phyloP scores from a whole-genome alignment of 345 rosid species.

The Ceriops decandra region DNA sequence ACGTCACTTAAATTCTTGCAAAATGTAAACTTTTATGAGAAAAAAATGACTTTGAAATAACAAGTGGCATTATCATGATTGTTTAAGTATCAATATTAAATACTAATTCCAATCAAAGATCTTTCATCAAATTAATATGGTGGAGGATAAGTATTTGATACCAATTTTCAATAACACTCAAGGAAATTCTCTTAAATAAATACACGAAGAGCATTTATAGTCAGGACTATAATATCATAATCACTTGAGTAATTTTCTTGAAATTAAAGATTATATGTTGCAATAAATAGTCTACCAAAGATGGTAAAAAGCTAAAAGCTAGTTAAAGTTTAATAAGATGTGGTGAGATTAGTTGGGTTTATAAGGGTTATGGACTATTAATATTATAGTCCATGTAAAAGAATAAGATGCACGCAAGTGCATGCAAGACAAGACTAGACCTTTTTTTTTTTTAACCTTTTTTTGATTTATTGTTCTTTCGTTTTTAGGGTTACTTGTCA shows the following conservation, averaged over 20 bases:
- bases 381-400: slow-evolving; percentile 15
- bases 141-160: no score
- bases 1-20: no score
- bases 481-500: slow-evolving; percentile 12
- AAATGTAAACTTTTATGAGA: no score
- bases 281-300: slow-evolving; percentile 7
- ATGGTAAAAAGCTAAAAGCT: slow-evolving; percentile 15
- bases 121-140: no score
- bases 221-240: no score
- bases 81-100: no score
- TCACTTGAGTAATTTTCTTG: no score
- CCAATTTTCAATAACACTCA: no score
- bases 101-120: no score
- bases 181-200: no score
- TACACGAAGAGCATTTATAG: no score
- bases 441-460: not conserved
- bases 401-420: slow-evolving; percentile 14
- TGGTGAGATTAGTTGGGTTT: slow-evolving; percentile 19
- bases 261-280: not conserved
- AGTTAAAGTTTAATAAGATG: slow-evolving; percentile 21
- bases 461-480: slow-evolving; percentile 28
- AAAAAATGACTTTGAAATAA: not conserved
- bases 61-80: not conserved
- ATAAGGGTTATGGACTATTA: slow-evolving; percentile 18
- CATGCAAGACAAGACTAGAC: slow-evolving; percentile 30